Percentiles rank a stretch among this genome's conserved stretches.
Conservation (phyloP, 2,329 filamentous ascomycete species). For the Fusarium decemcellulare region DNA sequence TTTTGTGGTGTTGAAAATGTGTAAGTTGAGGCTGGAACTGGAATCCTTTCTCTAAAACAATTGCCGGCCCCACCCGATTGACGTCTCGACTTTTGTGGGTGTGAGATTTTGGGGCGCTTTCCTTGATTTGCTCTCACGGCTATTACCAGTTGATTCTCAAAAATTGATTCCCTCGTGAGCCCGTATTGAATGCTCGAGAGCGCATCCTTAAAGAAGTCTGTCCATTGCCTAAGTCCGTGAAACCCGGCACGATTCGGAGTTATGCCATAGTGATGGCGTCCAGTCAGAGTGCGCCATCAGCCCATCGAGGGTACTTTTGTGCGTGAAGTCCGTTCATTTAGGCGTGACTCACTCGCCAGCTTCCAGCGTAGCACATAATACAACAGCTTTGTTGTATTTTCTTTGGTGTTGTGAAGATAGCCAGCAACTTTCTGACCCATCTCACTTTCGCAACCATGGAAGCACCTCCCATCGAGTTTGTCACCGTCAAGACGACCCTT, state of each 20-base stretch:
- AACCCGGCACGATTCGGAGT: too few relatives aligned
- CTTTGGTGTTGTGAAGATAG: neutral
- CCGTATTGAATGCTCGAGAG: neutral
- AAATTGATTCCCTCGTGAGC: neutral
- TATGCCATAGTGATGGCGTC: neutral
- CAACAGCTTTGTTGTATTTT: neutral
- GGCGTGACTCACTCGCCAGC: constrained; percentile 1
- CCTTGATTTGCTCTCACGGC: neutral
- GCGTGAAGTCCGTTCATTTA: neutral
- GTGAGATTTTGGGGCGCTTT: constrained; percentile 11
- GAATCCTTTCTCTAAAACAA: constrained; percentile 2
- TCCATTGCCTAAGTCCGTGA: too few relatives aligned
- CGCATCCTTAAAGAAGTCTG: too few relatives aligned
- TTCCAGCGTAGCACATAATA: neutral
- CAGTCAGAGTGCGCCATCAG: neutral
- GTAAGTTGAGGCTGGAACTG: constrained; percentile 20
- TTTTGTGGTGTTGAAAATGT: constrained; percentile 22
- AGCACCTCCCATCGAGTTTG: constrained; percentile 45
- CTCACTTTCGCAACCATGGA: constrained; percentile 38
- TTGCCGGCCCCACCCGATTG: constrained; percentile 31
- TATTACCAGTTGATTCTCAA: neutral
- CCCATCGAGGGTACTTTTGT: neutral
- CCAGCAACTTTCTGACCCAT: neutral
- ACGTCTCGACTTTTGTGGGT: constrained; percentile 33
- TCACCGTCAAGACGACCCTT: constrained; percentile 64